Base-by-base conservation (phyloP, 306 rosid species). In the Urtica urens region DNA sequence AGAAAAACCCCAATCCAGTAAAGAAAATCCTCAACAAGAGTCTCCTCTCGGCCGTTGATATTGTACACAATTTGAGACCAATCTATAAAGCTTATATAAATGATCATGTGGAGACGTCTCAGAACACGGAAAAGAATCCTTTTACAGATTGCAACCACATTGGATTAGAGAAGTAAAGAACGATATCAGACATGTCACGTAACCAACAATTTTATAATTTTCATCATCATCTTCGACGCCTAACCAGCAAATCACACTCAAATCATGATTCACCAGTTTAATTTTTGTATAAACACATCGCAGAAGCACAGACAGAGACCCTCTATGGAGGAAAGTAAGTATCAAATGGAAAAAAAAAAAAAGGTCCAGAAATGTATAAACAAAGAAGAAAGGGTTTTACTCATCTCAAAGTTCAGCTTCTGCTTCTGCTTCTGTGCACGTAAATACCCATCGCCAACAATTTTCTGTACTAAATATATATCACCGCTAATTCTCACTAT, bases 401-500 rank as follows among this genome's bases (percentile, higher is more conserved):
- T 35, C 2, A 14, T 10, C 40, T 56, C 6, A 7, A 43, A 9
- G 45, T 22, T 44, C 53, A 45, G 45, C 43, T 16, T 24, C 39
- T 46, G 24, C 60, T 37, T 4, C 33, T 10, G 6, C 10, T 44
- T 44, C 38, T 20, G 42, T 34, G 37, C 23, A 15, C 4, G 51
- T 42, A 16, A 31, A 46, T 43, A 50, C 23, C 49, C 37, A 41
- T 57, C 65, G 43, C 47, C 43, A n/a, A 30, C 37, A 34, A 18
- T 35, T 52, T 46, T 54, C 25, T 23, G 10, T 28, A 48, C 23
- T 14, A 22, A n/a, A 28, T 39, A 38, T 48, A 18, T 22, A 35
- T 63, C 52, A 30, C 45, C 58, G 26, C 59, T 41, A 50, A 18
- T n/a, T 65, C 35, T 54, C 54, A 50, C 53, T 39, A 48, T 19